Conservation (phyloP, 1,284 basidiomycete genomes). For the Tilletia caries region DNA sequence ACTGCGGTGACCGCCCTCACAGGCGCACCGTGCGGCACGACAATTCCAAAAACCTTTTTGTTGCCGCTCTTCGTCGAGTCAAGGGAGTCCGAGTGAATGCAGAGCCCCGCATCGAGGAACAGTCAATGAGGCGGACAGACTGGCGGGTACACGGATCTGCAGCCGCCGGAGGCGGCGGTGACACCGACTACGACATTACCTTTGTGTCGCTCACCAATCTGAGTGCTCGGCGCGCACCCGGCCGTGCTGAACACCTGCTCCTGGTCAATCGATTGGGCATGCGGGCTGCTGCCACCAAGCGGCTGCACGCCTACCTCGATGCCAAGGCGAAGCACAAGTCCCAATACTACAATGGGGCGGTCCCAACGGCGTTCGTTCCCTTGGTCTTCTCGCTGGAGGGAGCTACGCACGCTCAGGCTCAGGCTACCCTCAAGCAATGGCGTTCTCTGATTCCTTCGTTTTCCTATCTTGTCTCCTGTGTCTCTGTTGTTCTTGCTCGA, state of each 20-base stretch:
- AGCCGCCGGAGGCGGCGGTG: background rate
- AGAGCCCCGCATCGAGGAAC: background rate
- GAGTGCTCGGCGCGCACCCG: background rate
- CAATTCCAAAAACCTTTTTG: background rate
- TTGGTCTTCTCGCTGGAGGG: no score
- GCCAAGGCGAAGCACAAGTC: background rate
- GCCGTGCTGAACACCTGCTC: background rate
- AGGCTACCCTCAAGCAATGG: background rate
- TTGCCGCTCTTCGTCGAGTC: constrained; percentile 1
- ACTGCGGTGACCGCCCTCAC: constrained; percentile 8
- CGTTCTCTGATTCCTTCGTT: background rate
- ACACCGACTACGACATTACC: constrained; percentile 1
- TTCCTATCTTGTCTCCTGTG: background rate
- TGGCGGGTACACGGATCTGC: background rate
- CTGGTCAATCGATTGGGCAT: background rate
- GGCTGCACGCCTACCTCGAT: background rate
- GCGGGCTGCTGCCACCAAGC: background rate
- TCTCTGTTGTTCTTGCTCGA: constrained; percentile 1
- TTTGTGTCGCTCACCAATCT: background rate
- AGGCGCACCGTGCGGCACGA: no score
- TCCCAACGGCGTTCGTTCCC: background rate
- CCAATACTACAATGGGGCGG: background rate
- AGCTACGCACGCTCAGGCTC: background rate
- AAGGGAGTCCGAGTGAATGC: background rate
- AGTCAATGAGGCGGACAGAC: background rate